phyloP scores from a whole-genome alignment of 1,284 basidiomycete genomes.

The Leccinum griseonigrum region DNA sequence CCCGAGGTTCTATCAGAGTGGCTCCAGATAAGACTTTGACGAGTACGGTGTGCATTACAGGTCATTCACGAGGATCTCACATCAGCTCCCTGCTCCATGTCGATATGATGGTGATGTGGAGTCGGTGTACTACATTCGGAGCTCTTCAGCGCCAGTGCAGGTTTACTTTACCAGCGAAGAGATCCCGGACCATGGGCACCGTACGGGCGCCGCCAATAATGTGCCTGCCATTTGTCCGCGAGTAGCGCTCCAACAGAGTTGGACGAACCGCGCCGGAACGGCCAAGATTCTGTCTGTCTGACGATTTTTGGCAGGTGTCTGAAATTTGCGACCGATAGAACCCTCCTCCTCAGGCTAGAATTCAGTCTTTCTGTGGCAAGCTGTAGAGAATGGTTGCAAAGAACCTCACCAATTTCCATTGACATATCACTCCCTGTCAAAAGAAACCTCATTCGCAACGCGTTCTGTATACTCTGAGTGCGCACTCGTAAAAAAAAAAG shows the following conservation, averaged over 20 bases:
- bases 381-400: no score
- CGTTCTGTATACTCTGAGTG: no score
- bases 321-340: no score
- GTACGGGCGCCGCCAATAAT: not conserved
- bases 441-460: not conserved
- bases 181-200: not conserved
- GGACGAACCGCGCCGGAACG: no score
- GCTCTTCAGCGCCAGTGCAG: not conserved
- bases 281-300: no score
- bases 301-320: no score
- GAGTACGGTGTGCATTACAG: not conserved
- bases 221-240: not conserved
- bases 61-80: conserved; percentile 1
- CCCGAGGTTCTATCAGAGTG: not conserved
- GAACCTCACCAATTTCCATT: conserved; percentile 12
- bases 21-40: not conserved
- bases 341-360: no score
- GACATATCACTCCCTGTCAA: not conserved
- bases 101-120: conserved; percentile 1
- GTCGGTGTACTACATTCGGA: not conserved
- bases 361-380: no score
- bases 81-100: not conserved
- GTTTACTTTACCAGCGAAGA: not conserved
- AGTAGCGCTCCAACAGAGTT: no score
- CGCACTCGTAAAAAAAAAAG: conserved; percentile 6